Base-by-base conservation (phyloP, 2,329 filamentous ascomycete genomes). In the Trichophyton verrucosum region DNA sequence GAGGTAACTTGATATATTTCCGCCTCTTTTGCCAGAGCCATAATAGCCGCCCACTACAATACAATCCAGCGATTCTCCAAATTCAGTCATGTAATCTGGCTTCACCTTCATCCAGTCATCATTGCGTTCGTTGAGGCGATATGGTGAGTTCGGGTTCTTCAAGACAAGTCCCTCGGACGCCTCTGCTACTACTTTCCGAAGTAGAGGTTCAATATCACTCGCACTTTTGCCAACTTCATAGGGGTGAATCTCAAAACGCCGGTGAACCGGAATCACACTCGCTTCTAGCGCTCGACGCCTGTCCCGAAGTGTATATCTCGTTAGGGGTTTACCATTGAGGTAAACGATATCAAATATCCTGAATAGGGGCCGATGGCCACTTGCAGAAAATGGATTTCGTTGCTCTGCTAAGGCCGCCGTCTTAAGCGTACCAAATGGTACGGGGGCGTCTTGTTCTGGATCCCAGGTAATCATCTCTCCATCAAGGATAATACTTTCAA, bases 401-500 rank as follows among this genome's bases (percentile, higher is more conserved):
- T 91, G 86, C 68, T 92, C 88, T 0, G 86, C 81, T 36, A 95
- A 74, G 0, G 92, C 92, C 0, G 91, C 92, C 1, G 90, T 92
- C 74, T 99, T 99, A 57, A 99, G 80, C 0, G 89, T 95, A 6
- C 94, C 94, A 71, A 99, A 99, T 0, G 87, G 85, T 15, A 95
- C 87, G 59, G 94, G 88, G 60, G 87, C 87, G 74, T 96, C 88
- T 57, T 88, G 80, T 51, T 86, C 84, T 63, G 91, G 88, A 70
- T 97, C 90, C 94, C 94, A 99, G 0, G 91, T 96, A 61, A 99
- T 91, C 94, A 99, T 99, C 72, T 99, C 94, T 8, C 94, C 94
- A 68, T 99, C 94, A 0, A 99, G 80, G 57, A 99, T 96, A 65
- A 96, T 81, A 69, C 89, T 96, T 15, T 86, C 81, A 0, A 97